Evolutionary conservation across 768 basidiomycete genomes (phyloP).

Genomic region (Lactarius hatsudake): DNA sequence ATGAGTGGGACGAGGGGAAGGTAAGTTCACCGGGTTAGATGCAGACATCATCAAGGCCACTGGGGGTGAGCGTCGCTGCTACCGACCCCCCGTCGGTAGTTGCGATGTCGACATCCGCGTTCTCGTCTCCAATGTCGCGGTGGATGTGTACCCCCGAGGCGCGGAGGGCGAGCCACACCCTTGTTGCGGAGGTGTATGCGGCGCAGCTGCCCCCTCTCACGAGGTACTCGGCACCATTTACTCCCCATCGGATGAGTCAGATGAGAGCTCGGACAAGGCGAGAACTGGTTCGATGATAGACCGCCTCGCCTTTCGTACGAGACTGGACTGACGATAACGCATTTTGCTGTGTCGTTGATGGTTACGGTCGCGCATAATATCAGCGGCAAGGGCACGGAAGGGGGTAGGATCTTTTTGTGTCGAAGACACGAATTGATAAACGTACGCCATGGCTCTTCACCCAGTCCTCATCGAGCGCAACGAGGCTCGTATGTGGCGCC

Average conservation of each 20-base stretch:
- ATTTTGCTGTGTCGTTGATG: conserved; percentile 42
- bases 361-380: conserved; percentile 39
- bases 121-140: conserved; percentile 58
- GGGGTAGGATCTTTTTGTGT: conserved; percentile 49
- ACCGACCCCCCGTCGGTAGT: conserved; percentile 13
- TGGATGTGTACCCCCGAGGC: conserved; percentile 50
- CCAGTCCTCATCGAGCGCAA: conserved; percentile 79
- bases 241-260: conserved; percentile 41
- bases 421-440: conserved; percentile 69
- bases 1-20: conserved; percentile 10
- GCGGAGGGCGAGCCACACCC: conserved; percentile 28
- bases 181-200: conserved; percentile 53
- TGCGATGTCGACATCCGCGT: conserved; percentile 55
- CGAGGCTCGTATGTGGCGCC: conserved; percentile 41
- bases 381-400: conserved; percentile 46
- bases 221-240: conserved; percentile 42
- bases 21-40: background rate
- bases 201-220: conserved; percentile 37
- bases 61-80: background rate
- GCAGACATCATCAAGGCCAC: background rate
- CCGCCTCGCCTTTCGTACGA: conserved; percentile 52
- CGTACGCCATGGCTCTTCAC: conserved; percentile 91
- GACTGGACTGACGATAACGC: conserved; percentile 54
- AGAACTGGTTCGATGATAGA: conserved; percentile 50
- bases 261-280: conserved; percentile 32